Evolutionary conservation across 805 yeast species (phyloP).

Genomic region (Tetrapisispora pingtungensis): DNA sequence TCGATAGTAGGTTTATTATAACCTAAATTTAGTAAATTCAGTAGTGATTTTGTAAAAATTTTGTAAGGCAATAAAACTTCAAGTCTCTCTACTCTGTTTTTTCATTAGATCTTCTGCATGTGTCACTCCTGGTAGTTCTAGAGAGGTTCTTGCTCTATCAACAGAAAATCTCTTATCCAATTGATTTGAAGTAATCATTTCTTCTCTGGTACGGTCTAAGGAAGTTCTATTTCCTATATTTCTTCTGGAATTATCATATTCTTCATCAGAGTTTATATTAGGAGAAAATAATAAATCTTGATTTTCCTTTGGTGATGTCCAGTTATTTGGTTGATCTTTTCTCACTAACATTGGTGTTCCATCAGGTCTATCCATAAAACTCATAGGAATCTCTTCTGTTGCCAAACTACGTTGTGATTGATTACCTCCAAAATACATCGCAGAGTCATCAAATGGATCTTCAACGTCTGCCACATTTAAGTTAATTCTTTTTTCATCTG

Average conservation of each 20-base stretch:
- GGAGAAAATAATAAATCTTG: constrained; percentile 18
- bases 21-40: too few relatives aligned
- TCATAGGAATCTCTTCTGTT: constrained; percentile 34
- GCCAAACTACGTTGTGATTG: constrained; percentile 22
- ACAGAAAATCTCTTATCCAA: constrained; percentile 31
- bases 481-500: not conserved
- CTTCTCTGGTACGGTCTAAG: constrained; percentile 30
- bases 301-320: constrained; percentile 14
- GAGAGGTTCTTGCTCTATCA: constrained; percentile 33
- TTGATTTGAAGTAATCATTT: constrained; percentile 31
- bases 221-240: constrained; percentile 23
- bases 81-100: not conserved
- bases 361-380: constrained; percentile 14
- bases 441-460: not conserved
- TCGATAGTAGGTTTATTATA: too few relatives aligned
- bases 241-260: not conserved
- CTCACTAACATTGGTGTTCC: constrained; percentile 24
- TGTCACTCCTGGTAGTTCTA: constrained; percentile 34
- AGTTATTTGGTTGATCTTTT: constrained; percentile 9
- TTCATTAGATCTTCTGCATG: constrained; percentile 23
- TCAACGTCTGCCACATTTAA: constrained; percentile 5
- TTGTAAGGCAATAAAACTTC: not conserved
- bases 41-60: too few relatives aligned
- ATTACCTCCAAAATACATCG: constrained; percentile 5
- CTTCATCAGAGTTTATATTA: constrained; percentile 1